These are phyloP conservation scores for Aspergillus sp. DNA, from an alignment of 2,329 filamentous ascomycete genomes.

Conservation along the genomic window DNA sequence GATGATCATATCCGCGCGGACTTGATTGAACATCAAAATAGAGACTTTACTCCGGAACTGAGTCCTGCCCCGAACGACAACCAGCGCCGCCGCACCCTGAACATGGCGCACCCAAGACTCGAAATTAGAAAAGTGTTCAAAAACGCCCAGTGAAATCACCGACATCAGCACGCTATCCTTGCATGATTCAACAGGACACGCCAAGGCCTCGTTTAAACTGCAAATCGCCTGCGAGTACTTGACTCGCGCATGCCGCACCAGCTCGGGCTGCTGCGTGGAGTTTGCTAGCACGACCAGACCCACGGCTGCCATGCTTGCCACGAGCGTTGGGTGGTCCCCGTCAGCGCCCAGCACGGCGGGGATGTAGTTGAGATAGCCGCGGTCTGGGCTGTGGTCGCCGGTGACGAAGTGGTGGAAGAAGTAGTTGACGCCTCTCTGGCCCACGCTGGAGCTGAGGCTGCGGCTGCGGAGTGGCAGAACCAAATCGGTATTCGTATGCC, in stretches of 20 bases:
- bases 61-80: constrained; percentile 21
- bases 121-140: constrained; percentile 25
- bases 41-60: constrained; percentile 20
- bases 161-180: constrained; percentile 29
- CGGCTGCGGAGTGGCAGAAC: constrained; percentile 1
- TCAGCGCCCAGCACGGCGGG: constrained; percentile 16
- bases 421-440: constrained; percentile 27
- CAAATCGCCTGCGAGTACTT: constrained; percentile 27
- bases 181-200: constrained; percentile 21
- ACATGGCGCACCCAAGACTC: constrained; percentile 26
- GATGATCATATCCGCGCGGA: constrained; percentile 22
- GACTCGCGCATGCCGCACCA: constrained; percentile 20
- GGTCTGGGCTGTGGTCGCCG: constrained; percentile 13
- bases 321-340: constrained; percentile 18
- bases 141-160: constrained; percentile 27
- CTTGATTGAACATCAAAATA: constrained; percentile 26
- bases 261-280: constrained; percentile 18
- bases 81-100: constrained; percentile 24
- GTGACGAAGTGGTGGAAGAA: constrained; percentile 25
- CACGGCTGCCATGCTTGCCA: constrained; percentile 27
- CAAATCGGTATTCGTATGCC: neutral
- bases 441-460: constrained; percentile 11
- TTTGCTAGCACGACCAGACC: constrained; percentile 28
- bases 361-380: constrained; percentile 26
- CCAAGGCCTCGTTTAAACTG: constrained; percentile 22